Conservation (phyloP, 345 rosid genomes). For the Eucalyptus tenuipes region DNA sequence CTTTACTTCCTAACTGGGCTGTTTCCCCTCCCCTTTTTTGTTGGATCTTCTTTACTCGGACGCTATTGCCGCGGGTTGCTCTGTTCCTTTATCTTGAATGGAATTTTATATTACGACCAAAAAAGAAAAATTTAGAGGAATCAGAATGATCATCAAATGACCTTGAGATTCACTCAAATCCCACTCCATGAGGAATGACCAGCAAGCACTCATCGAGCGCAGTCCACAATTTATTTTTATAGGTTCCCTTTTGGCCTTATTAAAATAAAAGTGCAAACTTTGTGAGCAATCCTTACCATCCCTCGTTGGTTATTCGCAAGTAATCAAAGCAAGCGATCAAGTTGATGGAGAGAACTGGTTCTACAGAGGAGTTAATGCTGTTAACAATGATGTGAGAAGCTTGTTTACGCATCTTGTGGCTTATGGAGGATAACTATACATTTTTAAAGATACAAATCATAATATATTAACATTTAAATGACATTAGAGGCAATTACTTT, state of each 20-base stretch:
- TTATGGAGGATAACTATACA: background rate
- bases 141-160: no score
- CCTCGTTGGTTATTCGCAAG: background rate
- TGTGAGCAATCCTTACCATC: background rate
- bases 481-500: background rate
- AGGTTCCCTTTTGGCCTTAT: background rate
- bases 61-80: no score
- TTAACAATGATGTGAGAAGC: background rate
- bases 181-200: no score
- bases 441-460: background rate
- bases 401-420: background rate
- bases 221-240: background rate
- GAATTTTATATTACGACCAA: no score
- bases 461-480: background rate
- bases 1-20: no score
- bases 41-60: no score
- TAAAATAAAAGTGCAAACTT: background rate
- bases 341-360: background rate
- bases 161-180: no score
- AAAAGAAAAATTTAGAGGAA: no score
- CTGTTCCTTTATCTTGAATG: no score
- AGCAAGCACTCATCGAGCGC: no score
- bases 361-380: background rate
- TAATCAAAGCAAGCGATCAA: background rate
- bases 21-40: no score